phyloP scores from a whole-genome alignment of 1,139 yeast species.

The Saccharomyces hybrid region DNA sequence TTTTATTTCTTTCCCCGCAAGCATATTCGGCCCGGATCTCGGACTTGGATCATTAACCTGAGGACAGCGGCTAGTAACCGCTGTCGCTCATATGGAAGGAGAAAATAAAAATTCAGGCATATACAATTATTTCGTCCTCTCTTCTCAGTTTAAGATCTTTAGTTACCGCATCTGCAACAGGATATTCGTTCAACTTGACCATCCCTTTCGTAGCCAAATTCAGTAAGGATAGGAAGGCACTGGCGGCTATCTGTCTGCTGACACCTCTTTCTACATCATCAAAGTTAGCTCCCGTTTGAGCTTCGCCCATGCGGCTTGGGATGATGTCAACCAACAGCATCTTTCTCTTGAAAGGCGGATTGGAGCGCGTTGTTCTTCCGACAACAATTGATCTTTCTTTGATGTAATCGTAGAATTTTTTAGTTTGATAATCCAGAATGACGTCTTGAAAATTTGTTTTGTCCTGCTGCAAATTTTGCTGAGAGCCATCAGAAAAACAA shows the following conservation, averaged over 20 bases:
- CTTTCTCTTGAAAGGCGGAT: conserved; percentile 16
- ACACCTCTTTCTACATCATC: conserved; percentile 6
- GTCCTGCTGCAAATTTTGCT: conserved; percentile 2
- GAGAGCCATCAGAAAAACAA: neutral
- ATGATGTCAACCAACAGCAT: conserved; percentile 24
- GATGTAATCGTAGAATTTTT: conserved; percentile 25
- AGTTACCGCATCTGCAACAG: neutral
- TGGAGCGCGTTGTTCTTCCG: conserved; percentile 16
- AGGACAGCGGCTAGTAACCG: neutral
- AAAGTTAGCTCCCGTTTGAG: neutral
- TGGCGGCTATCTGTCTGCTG: conserved; percentile 25
- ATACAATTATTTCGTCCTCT: neutral
- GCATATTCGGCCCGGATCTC: neutral
- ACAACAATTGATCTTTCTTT: conserved; percentile 16
- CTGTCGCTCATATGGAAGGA: neutral
- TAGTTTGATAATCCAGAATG: conserved; percentile 21
- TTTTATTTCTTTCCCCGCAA: neutral
- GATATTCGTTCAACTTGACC: conserved; percentile 7
- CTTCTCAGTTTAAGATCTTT: neutral
- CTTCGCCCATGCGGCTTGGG: conserved; percentile 18
- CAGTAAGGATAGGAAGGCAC: conserved; percentile 26
- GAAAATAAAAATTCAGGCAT: neutral
- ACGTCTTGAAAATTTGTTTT: neutral
- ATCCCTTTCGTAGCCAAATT: conserved; percentile 24
- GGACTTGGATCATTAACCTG: neutral